These are phyloP conservation scores for Globisporangium emineosum DNA, from an alignment of 352 stramenopile genomes.

Conservation along the genomic window DNA sequence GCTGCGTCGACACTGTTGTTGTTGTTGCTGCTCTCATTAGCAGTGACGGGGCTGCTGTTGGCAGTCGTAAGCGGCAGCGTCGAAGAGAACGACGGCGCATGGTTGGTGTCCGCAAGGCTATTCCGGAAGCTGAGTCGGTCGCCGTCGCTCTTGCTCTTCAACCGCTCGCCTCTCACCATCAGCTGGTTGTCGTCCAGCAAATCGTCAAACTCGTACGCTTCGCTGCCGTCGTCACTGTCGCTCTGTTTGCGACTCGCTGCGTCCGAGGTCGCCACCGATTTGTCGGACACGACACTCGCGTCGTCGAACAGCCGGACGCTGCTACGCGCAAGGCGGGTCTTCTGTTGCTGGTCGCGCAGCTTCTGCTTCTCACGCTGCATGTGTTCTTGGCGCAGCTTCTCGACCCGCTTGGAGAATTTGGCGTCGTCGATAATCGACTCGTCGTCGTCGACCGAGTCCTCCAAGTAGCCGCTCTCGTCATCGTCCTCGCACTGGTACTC, in stretches of 20 bases:
- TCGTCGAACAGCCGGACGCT: slow-evolving; percentile 43
- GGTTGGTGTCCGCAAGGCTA: background rate
- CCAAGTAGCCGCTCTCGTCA: slow-evolving; percentile 25
- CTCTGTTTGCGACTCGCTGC: slow-evolving; percentile 7
- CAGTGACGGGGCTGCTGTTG: background rate
- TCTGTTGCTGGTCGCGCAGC: slow-evolving; percentile 12
- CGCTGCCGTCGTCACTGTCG: slow-evolving; percentile 17
- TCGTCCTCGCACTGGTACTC: slow-evolving; percentile 23
- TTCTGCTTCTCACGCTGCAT: slow-evolving; percentile 66
- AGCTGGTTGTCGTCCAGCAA: slow-evolving; percentile 19
- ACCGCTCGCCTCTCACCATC: background rate
- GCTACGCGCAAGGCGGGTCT: slow-evolving; percentile 14
- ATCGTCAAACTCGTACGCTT: slow-evolving; percentile 40
- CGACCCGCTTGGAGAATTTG: slow-evolving; percentile 47
- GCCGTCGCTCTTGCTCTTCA: slow-evolving; percentile 3
- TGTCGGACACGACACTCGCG: slow-evolving; percentile 17
- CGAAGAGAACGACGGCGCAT: background rate
- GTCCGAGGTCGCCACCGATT: slow-evolving; percentile 6
- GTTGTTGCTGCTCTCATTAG: background rate
- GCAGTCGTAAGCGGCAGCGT: background rate
- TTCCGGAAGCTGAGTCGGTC: background rate
- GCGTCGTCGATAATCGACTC: slow-evolving; percentile 41
- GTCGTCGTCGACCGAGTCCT: slow-evolving; percentile 43
- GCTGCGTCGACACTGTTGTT: slow-evolving; percentile 7
- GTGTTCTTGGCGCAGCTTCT: slow-evolving; percentile 60